A percentile compares a stretch with the other conserved stretches of the same genome.
These are phyloP conservation scores for Boletellus emodensis DNA, from an alignment of 768 basidiomycete species.

Conservation along the genomic window DNA sequence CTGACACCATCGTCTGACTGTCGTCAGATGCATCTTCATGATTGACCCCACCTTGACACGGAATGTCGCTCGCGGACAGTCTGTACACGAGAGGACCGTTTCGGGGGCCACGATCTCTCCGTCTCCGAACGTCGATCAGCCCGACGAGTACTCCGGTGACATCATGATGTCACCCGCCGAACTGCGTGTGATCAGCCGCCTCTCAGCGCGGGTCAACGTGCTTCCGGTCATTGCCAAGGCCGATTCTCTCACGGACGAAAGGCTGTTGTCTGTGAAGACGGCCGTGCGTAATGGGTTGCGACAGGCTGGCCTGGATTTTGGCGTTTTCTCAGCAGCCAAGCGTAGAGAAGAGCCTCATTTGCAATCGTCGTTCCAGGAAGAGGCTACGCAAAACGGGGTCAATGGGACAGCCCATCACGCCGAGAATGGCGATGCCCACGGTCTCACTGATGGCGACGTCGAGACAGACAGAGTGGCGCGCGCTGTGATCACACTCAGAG, in stretches of 20 bases:
- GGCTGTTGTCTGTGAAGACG: slow-evolving; percentile 62
- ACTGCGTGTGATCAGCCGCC: slow-evolving; percentile 71
- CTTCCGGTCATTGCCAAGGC: slow-evolving; percentile 77
- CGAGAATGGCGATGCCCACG: slow-evolving; percentile 11
- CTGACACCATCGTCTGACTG: slow-evolving; percentile 12
- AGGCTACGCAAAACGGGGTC: slow-evolving; percentile 23
- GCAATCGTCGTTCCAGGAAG: slow-evolving; percentile 17
- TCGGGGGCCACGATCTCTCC: slow-evolving; percentile 63
- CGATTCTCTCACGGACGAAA: slow-evolving; percentile 81
- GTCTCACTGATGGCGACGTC: slow-evolving; percentile 39
- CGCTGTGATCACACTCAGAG: slow-evolving; percentile 67
- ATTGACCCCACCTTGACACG: slow-evolving; percentile 71
- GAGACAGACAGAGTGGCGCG: slow-evolving; percentile 56
- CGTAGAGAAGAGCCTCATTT: slow-evolving; percentile 9
- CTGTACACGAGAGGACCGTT: slow-evolving; percentile 50
- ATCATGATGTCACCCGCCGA: slow-evolving; percentile 74
- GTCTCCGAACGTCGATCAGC: slow-evolving; percentile 46
- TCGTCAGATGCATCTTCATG: slow-evolving; percentile 74
- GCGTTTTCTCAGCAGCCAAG: slow-evolving; percentile 60
- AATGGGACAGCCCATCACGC: slow-evolving; percentile 30
- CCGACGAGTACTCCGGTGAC: slow-evolving; percentile 44
- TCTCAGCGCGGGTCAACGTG: slow-evolving; percentile 71
- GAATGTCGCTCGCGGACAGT: slow-evolving; percentile 46
- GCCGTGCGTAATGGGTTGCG: slow-evolving; percentile 67
- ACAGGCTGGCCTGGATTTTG: slow-evolving; percentile 68